Evolutionary conservation across 2,329 filamentous ascomycete genomes (phyloP).

Genomic region (Phialophora tarda): DNA sequence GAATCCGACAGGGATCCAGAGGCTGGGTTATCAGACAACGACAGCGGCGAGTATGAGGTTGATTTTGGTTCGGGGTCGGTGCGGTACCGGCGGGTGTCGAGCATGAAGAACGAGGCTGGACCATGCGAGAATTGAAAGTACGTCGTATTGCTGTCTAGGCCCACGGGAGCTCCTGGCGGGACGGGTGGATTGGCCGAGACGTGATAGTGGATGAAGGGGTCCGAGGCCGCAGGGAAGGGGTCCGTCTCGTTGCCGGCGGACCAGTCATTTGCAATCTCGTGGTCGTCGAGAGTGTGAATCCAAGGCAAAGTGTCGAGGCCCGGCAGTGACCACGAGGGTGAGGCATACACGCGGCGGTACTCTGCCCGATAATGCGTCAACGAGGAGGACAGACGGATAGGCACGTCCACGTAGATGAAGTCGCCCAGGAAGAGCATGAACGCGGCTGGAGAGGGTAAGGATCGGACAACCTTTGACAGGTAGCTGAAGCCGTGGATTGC

Average conservation of each 20-base stretch:
- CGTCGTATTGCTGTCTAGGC: slow-evolving; percentile 62
- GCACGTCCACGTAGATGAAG: slow-evolving; percentile 72
- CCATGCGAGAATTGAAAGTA: slow-evolving; percentile 92
- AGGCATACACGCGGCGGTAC: slow-evolving; percentile 94
- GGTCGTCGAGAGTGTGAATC: slow-evolving; percentile 96
- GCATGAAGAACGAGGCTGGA: slow-evolving; percentile 90
- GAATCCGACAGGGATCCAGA: slow-evolving; percentile 20
- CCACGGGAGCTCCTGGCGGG: slow-evolving; percentile 58
- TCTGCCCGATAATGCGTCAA: slow-evolving; percentile 82
- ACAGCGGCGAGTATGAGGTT: not conserved
- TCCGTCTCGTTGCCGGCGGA: slow-evolving; percentile 74
- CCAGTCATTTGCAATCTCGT: slow-evolving; percentile 97
- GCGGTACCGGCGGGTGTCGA: slow-evolving; percentile 88
- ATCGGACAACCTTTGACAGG: slow-evolving; percentile 73
- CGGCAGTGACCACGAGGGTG: slow-evolving; percentile 77
- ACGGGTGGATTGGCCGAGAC: slow-evolving; percentile 79
- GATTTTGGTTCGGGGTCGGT: slow-evolving; percentile 51
- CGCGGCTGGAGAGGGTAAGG: slow-evolving; percentile 68
- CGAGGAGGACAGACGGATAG: slow-evolving; percentile 73
- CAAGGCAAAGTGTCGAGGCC: slow-evolving; percentile 83
- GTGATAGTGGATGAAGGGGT: slow-evolving; percentile 88
- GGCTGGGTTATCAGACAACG: slow-evolving; percentile 13
- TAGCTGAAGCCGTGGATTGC: slow-evolving; percentile 71
- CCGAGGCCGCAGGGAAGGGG: slow-evolving; percentile 77
- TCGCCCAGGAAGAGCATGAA: slow-evolving; percentile 67